These are phyloP conservation scores for Simmondsia chinensis DNA, from an alignment of 148 eudicot genomes.

Conservation along the genomic window DNA sequence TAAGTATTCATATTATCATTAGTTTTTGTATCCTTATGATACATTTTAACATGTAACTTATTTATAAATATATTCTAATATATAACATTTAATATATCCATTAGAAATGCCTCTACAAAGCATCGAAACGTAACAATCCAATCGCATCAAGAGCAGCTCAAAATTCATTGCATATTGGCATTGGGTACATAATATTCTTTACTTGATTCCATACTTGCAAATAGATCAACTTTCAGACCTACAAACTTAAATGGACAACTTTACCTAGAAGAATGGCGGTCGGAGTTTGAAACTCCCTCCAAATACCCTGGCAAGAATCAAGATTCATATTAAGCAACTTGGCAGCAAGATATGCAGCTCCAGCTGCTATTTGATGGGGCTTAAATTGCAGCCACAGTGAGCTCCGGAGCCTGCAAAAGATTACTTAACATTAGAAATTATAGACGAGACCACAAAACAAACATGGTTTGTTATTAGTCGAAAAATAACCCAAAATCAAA, in stretches of 20 bases:
- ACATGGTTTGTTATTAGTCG: too few species aligned
- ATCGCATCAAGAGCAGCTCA: too few species aligned
- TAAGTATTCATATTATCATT: too few species aligned
- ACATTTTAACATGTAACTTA: too few species aligned
- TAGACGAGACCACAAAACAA: slow-evolving; percentile 8
- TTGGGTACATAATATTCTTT: background rate
- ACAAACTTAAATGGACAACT: background rate
- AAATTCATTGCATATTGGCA: too few species aligned
- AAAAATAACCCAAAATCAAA: slow-evolving; percentile 7
- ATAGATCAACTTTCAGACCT: background rate
- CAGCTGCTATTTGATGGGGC: slow-evolving; percentile 97
- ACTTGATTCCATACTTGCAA: background rate
- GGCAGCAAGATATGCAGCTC: slow-evolving; percentile 87
- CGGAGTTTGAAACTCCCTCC: slow-evolving; percentile 76
- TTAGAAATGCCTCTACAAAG: too few species aligned
- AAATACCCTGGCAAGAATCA: slow-evolving; percentile 49
- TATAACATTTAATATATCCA: too few species aligned
- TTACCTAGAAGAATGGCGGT: slow-evolving; percentile 60
- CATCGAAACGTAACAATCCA: too few species aligned
- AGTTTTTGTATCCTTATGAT: too few species aligned
- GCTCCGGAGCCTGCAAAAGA: slow-evolving; percentile 69
- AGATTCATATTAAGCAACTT: slow-evolving; percentile 71
- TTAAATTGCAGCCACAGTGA: slow-evolving; percentile 96
- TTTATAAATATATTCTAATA: too few species aligned
- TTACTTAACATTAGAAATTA: background rate